Evolutionary conservation across 2,329 filamentous ascomycete genomes (phyloP).

Genomic region (Penicillium sumatraense): DNA sequence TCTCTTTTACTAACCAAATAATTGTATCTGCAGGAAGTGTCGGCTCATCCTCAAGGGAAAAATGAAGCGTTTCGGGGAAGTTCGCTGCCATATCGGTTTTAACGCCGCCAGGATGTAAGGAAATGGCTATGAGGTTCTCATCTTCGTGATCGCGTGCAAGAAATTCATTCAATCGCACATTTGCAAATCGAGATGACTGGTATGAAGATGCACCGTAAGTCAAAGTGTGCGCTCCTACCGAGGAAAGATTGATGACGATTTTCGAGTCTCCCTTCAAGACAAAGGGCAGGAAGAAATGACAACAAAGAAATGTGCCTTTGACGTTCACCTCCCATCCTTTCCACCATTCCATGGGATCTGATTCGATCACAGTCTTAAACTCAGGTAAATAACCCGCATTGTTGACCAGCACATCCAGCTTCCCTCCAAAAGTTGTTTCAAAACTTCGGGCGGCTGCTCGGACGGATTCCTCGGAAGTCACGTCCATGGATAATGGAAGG

Average conservation of each 20-base stretch:
- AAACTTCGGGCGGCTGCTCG: conserved; percentile 21
- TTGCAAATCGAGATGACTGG: conserved; percentile 54
- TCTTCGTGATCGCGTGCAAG: conserved; percentile 51
- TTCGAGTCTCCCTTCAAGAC: conserved; percentile 8
- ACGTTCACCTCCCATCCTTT: conserved; percentile 54
- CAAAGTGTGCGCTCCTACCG: conserved; percentile 44
- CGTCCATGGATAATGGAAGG: conserved; percentile 51
- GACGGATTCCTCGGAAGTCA: conserved; percentile 45
- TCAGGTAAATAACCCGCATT: conserved; percentile 47
- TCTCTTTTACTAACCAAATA: conserved; percentile 48
- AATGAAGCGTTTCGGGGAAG: conserved; percentile 34
- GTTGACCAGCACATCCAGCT: conserved; percentile 53
- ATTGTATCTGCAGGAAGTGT: conserved; percentile 51
- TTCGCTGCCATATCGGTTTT: conserved; percentile 44
- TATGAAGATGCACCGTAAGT: conserved; percentile 49
- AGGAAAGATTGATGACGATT: conserved; percentile 10
- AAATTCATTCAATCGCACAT: conserved; percentile 56
- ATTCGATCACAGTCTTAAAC: conserved; percentile 32
- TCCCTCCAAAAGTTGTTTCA: conserved; percentile 30
- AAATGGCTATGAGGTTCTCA: conserved; percentile 48
- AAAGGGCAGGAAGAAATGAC: conserved; percentile 10
- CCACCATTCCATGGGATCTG: conserved; percentile 45
- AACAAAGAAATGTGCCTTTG: conserved; percentile 49
- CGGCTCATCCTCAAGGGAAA: conserved; percentile 40
- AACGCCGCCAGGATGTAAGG: conserved; percentile 47